phyloP scores from a whole-genome alignment of 768 basidiomycete genomes.

The Termitomyces sp. region DNA sequence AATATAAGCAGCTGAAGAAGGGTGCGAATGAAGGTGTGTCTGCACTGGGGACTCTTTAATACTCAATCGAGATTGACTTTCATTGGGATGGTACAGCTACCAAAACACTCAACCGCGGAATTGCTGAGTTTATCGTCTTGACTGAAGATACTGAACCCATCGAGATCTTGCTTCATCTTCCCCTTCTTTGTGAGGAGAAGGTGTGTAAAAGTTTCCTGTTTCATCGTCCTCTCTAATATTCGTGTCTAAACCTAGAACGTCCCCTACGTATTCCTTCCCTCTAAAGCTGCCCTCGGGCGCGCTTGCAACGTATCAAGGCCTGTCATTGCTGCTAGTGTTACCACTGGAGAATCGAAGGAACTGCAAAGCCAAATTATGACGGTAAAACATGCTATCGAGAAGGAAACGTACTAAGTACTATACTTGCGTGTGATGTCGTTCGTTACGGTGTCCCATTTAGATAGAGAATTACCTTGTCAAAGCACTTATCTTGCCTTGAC shows the following conservation, averaged over 20 bases:
- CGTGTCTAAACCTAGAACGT: slow-evolving; percentile 61
- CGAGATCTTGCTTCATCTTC: slow-evolving; percentile 95
- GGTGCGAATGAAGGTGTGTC: slow-evolving; percentile 92
- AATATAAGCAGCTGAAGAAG: slow-evolving; percentile 98
- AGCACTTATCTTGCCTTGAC: too few species aligned
- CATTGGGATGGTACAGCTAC: slow-evolving; percentile 53
- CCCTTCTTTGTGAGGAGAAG: slow-evolving; percentile 98
- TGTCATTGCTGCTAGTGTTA: slow-evolving; percentile 93
- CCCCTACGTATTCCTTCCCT: slow-evolving; percentile 91
- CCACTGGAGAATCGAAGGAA: slow-evolving; percentile 93
- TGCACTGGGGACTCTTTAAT: background rate
- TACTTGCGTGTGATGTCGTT: background rate
- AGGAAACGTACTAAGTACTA: slow-evolving; percentile 37
- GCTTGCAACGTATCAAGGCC: slow-evolving; percentile 94
- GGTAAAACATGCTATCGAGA: slow-evolving; percentile 81
- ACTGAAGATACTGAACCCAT: slow-evolving; percentile 96
- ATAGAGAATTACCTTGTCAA: background rate
- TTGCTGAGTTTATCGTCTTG: slow-evolving; percentile 95
- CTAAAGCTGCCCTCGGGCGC: slow-evolving; percentile 92
- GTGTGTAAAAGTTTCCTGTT: slow-evolving; percentile 29
- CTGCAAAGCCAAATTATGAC: slow-evolving; percentile 83
- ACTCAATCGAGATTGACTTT: background rate
- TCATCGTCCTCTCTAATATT: background rate
- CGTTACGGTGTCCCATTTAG: background rate
- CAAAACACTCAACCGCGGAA: slow-evolving; percentile 96